Base-by-base conservation (phyloP, 768 basidiomycete species). In the Boletus vinaceobasis region DNA sequence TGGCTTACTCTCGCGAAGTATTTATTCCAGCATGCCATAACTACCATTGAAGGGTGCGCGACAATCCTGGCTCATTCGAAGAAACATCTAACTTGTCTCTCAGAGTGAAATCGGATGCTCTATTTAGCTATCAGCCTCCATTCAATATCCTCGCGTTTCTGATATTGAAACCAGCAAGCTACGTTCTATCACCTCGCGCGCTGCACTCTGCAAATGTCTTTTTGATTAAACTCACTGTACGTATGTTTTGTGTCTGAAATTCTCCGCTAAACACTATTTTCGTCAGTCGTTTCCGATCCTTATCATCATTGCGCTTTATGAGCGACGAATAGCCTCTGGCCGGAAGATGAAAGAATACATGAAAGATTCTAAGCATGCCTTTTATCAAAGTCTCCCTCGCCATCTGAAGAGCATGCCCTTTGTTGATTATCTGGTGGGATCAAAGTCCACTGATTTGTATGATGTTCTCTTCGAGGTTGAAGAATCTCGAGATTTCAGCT, bases 91-190 rank as follows among this genome's bases (percentile, higher is more conserved):
- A 69, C 35, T 13, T 29, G 36, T 31, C 23, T 32, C 27, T 45
- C 58, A 90, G 92, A 23, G 88, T 93, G 65, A 93, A 93, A 66
- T 86, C 87, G 3, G 92, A 95, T 66, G 90, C 90, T 1, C 75
- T 97, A 17, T 92, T 95, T 74, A 92, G 88, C 44, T 96, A 97
- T 63, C 90, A 93, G 60, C 91, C 90, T 2, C 93, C 93, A 1
- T 92, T 93, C 79, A 93, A 91, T 63, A 74, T 92, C 19, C 73
- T 90, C 19, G 94, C 94, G 2, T 86, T 93, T 67, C 53, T 84
- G 29, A 75, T 96, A 53, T 79, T 96, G 46, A 87, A 90, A 66
- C 91, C 93, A 13, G 77, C 86, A 26, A 87, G 86, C 59, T 94
- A 80, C 70, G 63, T 90, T 38, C 71, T 93, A 15, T 79, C 86